Conservation (phyloP, 2,329 filamentous ascomycete species). For the Macrophomina tecta region DNA sequence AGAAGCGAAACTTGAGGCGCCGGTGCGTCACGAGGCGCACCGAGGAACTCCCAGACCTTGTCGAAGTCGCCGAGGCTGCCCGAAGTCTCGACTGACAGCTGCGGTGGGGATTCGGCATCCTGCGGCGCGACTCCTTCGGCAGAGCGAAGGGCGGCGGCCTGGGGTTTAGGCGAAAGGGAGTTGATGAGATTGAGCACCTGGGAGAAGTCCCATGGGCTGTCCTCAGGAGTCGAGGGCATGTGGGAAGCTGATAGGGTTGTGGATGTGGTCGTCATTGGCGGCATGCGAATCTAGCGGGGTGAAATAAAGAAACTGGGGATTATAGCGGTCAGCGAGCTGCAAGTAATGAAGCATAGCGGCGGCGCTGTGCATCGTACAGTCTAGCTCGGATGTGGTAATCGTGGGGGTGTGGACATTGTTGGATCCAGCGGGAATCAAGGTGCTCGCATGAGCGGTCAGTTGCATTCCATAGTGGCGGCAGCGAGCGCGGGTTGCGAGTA, state of each 20-base stretch:
- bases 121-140: conserved; percentile 12
- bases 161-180: conserved; percentile 31
- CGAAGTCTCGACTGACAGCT: conserved; percentile 14
- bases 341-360: conserved; percentile 7
- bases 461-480: conserved; percentile 3
- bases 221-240: conserved; percentile 44
- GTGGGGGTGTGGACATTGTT: conserved; percentile 3
- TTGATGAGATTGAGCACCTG: conserved; percentile 52
- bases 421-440: not conserved
- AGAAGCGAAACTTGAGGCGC: conserved; percentile 33
- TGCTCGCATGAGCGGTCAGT: conserved; percentile 8
- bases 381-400: not conserved
- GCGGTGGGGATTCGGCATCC: too few relatives aligned
- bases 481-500: not conserved
- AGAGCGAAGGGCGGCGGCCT: not conserved
- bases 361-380: conserved; percentile 19
- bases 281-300: not conserved
- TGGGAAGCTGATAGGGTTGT: conserved; percentile 6
- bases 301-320: conserved; percentile 13
- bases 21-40: conserved; percentile 38
- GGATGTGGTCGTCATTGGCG: conserved; percentile 3
- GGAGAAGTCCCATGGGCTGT: conserved; percentile 54
- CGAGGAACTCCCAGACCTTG: conserved; percentile 54
- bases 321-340: conserved; percentile 11
- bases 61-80: conserved; percentile 52